phyloP scores from a whole-genome alignment of 1,284 basidiomycete species.

The Gymnopus androsaceus region DNA sequence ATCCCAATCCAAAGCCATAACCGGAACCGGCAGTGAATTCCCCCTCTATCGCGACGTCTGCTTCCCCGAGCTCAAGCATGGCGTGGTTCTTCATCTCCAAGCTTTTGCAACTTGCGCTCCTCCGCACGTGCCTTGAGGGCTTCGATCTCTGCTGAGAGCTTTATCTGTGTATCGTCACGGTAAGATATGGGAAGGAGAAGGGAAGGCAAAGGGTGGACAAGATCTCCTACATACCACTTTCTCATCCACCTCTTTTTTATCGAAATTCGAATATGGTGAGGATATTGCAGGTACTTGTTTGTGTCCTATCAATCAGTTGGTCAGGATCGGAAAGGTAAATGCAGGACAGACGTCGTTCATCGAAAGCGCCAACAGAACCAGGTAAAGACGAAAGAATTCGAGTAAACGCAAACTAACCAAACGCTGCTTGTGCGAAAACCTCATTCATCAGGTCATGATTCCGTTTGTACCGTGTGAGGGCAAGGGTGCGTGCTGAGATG shows the following conservation, averaged over 20 bases:
- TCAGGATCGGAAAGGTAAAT: too few species aligned
- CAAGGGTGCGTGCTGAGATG: slow-evolving; percentile 71
- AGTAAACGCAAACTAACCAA: slow-evolving; percentile 46
- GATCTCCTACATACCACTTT: slow-evolving; percentile 62
- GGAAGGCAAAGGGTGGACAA: not conserved
- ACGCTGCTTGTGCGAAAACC: slow-evolving; percentile 71
- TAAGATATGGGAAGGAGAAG: slow-evolving; percentile 4
- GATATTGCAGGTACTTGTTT: slow-evolving; percentile 41
- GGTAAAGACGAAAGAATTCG: slow-evolving; percentile 1
- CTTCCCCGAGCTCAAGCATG: too few species aligned
- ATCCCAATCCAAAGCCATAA: too few species aligned
- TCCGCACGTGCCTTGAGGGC: slow-evolving; percentile 40
- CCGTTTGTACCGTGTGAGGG: slow-evolving; percentile 68
- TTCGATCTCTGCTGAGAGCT: slow-evolving; percentile 51
- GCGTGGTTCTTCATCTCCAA: too few species aligned
- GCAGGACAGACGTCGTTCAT: too few species aligned
- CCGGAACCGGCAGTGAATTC: too few species aligned
- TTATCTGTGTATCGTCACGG: slow-evolving; percentile 36
- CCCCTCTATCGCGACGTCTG: too few species aligned
- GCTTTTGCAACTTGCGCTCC: slow-evolving; percentile 25
- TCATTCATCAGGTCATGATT: slow-evolving; percentile 84
- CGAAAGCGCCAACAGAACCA: not conserved
- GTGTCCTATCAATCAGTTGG: slow-evolving; percentile 43
- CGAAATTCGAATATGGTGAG: slow-evolving; percentile 60
- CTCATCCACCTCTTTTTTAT: slow-evolving; percentile 57